Evolutionary conservation across 768 basidiomycete species (phyloP).

Genomic region (Amanita subjunquillea): DNA sequence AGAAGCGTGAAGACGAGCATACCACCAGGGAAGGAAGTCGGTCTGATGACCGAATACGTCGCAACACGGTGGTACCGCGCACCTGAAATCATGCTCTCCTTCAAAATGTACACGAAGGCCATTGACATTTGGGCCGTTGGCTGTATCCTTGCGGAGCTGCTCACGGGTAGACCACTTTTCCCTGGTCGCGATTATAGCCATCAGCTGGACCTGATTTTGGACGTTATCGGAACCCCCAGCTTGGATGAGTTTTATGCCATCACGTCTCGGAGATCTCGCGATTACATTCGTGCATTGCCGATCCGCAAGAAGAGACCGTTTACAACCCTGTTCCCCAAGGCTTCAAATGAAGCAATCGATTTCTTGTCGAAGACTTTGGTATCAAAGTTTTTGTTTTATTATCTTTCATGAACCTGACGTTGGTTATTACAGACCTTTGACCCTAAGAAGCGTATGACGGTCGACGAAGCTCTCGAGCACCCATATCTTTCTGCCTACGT

Average conservation of each 20-base stretch:
- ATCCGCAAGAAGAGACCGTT: conserved; percentile 78
- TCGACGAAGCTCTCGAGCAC: conserved; percentile 79
- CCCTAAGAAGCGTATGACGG: conserved; percentile 82
- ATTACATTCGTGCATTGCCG: conserved; percentile 82
- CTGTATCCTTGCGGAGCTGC: conserved; percentile 86
- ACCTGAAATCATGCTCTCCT: conserved; percentile 96
- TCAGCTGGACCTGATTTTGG: conserved; percentile 86
- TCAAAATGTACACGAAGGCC: conserved; percentile 87
- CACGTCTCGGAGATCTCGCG: conserved; percentile 64
- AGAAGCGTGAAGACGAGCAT: conserved; percentile 20
- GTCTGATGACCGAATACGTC: conserved; percentile 91
- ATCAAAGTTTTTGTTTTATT: background rate
- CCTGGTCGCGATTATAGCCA: conserved; percentile 95
- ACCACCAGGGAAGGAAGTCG: background rate
- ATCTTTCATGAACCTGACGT: conserved; percentile 65
- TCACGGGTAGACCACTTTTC: conserved; percentile 86
- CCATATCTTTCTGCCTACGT: conserved; percentile 70
- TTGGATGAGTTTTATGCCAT: conserved; percentile 96
- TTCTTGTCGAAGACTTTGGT: conserved; percentile 7
- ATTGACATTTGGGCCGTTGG: conserved; percentile 87
- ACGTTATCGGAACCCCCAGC: conserved; percentile 84
- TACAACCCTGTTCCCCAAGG: conserved; percentile 58
- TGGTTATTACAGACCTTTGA: conserved; percentile 77
- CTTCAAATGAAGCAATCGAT: conserved; percentile 49
- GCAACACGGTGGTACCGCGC: conserved; percentile 98